Base-by-base conservation (phyloP, 768 basidiomycete genomes). In the Termitomyces sp. region DNA sequence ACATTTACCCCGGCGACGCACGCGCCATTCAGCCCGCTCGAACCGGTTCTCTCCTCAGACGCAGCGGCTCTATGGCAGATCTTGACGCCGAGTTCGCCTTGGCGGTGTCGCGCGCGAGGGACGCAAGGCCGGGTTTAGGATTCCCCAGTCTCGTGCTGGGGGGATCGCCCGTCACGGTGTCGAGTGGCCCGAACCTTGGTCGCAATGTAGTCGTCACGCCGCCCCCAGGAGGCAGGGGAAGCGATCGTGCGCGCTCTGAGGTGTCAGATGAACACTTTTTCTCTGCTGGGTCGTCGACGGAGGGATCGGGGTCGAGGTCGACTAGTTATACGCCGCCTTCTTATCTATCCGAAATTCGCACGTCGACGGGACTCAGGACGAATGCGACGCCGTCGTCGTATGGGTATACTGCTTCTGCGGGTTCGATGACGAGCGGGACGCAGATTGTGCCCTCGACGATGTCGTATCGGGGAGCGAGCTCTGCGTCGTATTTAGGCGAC, bases 11-110 rank as follows among this genome's bases (percentile, higher is more conserved):
- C 7, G 86, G 87, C 3, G 90, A 90, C 63, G 79, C 81, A 18
- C 81, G 90, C 8, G 85, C 84, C 14, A 92, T 93, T 59, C 81
- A 82, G 8, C 85, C 87, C 3, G 83, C 85, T 55, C 77, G 78
- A 26, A 70, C 74, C 5, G 72, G 71, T 24, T 72, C 72, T 3
- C 57, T 74, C 22, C 64, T 74, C n/a, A 67, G 77, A n/a, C 67
- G 87, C 44, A 88, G 86, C n/a, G 87, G 82, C 45, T 92, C 88
- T 0, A 78, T 88, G 73, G 86, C 86, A 0, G 90, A 92, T 64
- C 73, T 93, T n/a, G 89, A 81, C 52, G 70, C 63, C 36, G 76
- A 72, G 76, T 70, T 83, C 56, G 86, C 79, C 55, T 83, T 65
- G 60, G 84, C 65, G 60, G 74, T 67, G 70, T 76, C 24, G 72